phyloP scores from a whole-genome alignment of 805 yeast species.

The Candida methanosorbosa region DNA sequence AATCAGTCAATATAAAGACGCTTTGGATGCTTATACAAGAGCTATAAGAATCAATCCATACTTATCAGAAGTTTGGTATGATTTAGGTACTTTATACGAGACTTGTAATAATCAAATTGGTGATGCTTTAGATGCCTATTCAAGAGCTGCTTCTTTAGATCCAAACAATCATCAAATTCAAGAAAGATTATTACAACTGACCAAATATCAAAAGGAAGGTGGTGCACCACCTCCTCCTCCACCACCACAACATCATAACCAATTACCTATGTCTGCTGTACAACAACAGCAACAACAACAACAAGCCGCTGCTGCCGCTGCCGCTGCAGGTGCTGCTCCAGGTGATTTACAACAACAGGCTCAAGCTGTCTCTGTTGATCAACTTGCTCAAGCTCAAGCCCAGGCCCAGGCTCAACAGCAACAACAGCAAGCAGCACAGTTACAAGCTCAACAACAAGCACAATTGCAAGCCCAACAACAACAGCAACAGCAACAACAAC shows the following conservation, averaged over 20 bases:
- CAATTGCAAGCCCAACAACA: conserved; percentile 7
- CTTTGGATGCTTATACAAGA: conserved; percentile 93
- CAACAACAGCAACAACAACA: conserved; percentile 28
- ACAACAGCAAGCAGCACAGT: conserved; percentile 3
- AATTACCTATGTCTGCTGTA: conserved; percentile 29
- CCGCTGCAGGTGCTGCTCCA: conserved; percentile 20
- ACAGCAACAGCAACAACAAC: conserved; percentile 4
- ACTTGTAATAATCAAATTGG: conserved; percentile 92
- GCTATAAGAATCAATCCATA: conserved; percentile 95
- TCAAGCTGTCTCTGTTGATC: conserved; percentile 15
- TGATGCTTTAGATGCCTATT: conserved; percentile 95
- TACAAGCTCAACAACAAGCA: conserved; percentile 15
- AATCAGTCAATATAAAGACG: conserved; percentile 92
- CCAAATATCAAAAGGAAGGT: conserved; percentile 62
- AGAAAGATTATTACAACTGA: conserved; percentile 81
- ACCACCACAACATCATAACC: conserved; percentile 56
- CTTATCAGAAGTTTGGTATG: conserved; percentile 97
- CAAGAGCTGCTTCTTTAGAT: conserved; percentile 91
- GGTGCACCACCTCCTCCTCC: conserved; percentile 40
- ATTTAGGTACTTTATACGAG: conserved; percentile 92
- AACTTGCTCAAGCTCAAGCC: conserved; percentile 1
- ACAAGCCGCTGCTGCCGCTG: conserved; percentile 22
- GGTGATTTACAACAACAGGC: conserved; percentile 19
- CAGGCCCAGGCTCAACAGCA: conserved; percentile 4
- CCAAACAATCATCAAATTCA: conserved; percentile 93